phyloP scores from a whole-genome alignment of 208 protist species.

The Crithidia sp. region DNA sequence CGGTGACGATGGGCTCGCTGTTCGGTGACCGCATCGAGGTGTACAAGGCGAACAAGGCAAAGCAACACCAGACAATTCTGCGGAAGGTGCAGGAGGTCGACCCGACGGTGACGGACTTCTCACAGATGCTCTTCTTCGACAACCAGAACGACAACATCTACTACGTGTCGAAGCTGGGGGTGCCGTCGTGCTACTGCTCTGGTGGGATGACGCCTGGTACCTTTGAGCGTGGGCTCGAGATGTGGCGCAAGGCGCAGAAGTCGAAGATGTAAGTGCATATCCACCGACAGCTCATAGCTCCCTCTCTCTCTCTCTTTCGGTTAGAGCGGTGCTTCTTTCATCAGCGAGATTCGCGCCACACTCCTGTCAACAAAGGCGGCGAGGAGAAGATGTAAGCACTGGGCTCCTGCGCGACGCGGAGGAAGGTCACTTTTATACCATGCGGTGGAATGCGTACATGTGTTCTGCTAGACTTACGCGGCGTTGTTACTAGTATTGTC shows the following conservation, averaged over 20 bases:
- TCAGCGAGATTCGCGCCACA: no score
- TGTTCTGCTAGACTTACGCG: no score
- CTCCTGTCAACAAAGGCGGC: no score
- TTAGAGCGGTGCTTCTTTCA: no score
- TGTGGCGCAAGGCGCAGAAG: slow-evolving; percentile 48
- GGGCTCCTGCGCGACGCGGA: no score
- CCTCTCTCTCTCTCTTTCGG: background rate
- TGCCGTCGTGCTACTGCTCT: slow-evolving; percentile 79
- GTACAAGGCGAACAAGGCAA: slow-evolving; percentile 76
- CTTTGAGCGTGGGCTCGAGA: slow-evolving; percentile 70
- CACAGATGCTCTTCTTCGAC: slow-evolving; percentile 92
- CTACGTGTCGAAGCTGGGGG: slow-evolving; percentile 74
- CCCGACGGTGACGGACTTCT: slow-evolving; percentile 58
- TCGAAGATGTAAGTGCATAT: slow-evolving; percentile 25
- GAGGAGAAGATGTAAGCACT: no score
- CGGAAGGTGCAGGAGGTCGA: slow-evolving; percentile 46
- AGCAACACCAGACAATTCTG: slow-evolving; percentile 68
- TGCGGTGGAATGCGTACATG: no score
- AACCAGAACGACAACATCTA: slow-evolving; percentile 87
- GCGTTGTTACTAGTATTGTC: no score
- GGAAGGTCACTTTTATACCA: no score
- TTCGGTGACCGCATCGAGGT: slow-evolving; percentile 82
- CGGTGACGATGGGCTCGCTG: slow-evolving; percentile 65
- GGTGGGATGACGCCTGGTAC: slow-evolving; percentile 71
- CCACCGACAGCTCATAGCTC: background rate